Percentiles rank a stretch among this genome's conserved stretches.
These are phyloP conservation scores for Gonium pectorale DNA, from an alignment of 139 green algal species.

Conservation along the genomic window DNA sequence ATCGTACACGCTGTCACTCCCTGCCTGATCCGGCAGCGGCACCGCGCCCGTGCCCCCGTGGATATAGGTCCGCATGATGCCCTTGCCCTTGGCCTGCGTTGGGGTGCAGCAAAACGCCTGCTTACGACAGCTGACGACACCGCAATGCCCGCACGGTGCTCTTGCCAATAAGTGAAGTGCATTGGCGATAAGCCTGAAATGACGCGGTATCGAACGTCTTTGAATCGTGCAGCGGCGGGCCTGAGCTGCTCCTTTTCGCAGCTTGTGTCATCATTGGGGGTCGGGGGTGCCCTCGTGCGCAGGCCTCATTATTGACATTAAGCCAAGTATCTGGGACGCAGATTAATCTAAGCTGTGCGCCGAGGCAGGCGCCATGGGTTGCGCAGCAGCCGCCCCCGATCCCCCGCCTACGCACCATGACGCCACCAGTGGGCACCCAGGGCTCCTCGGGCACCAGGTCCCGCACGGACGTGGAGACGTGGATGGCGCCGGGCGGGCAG, in stretches of 20 bases:
- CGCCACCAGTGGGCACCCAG: slow-evolving; percentile 46
- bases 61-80: slow-evolving; percentile 38
- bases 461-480: slow-evolving; percentile 13
- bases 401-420: slow-evolving; percentile 3
- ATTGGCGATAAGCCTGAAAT: not conserved
- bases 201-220: not conserved
- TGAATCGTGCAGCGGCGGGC: not conserved
- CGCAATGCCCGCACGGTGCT: not conserved
- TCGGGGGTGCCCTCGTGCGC: not conserved
- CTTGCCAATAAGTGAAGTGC: not conserved
- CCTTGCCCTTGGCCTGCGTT: slow-evolving; percentile 24
- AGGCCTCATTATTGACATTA: not conserved
- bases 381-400: not conserved
- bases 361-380: too few relatives aligned
- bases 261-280: not conserved
- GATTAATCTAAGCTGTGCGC: too few relatives aligned
- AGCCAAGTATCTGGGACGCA: too few relatives aligned
- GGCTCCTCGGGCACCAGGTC: slow-evolving; percentile 26
- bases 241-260: not conserved
- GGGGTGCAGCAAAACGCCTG: not conserved
- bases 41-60: not conserved
- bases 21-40: too few relatives aligned
- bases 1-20: too few relatives aligned
- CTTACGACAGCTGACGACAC: not conserved
- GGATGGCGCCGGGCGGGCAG: slow-evolving; percentile 28